These are phyloP conservation scores for Salicornia ramosissima DNA, from an alignment of 148 eudicot species.

Conservation along the genomic window DNA sequence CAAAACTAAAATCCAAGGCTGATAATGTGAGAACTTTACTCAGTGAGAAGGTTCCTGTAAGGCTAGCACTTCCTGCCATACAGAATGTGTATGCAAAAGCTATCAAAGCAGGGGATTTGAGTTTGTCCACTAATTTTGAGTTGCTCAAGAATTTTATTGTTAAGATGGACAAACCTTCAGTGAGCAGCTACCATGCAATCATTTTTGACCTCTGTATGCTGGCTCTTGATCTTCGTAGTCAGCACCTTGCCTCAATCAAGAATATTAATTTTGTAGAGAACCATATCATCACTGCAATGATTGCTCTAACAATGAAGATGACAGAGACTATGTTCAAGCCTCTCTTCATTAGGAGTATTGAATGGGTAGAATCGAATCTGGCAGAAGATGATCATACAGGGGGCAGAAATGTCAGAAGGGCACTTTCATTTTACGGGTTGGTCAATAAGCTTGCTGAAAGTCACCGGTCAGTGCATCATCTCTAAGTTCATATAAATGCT, in stretches of 20 bases:
- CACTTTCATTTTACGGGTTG: conserved; percentile 69
- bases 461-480: conserved; percentile 52
- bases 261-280: conserved; percentile 57
- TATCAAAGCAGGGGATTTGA: conserved; percentile 54
- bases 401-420: conserved; percentile 41
- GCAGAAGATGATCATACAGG: conserved; percentile 34
- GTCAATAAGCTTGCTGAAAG: conserved; percentile 75
- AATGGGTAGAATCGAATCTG: conserved; percentile 65
- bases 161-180: conserved; percentile 69
- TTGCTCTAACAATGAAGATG: conserved; percentile 76
- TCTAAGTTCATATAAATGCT: not conserved
- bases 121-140: conserved; percentile 58
- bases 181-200: conserved; percentile 49
- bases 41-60: conserved; percentile 68
- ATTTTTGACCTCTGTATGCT: conserved; percentile 72
- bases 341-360: conserved; percentile 72
- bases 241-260: conserved; percentile 45
- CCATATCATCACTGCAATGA: conserved; percentile 53
- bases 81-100: conserved; percentile 66
- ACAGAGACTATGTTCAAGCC: conserved; percentile 95
- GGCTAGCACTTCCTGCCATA: conserved; percentile 67
- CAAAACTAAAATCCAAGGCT: conserved; percentile 60
- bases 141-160: conserved; percentile 55
- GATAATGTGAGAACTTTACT: conserved; percentile 63
- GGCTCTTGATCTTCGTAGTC: conserved; percentile 88